These are phyloP conservation scores for Xylariaceae sp. DNA, from an alignment of 2,329 filamentous ascomycete species.

Conservation along the genomic window DNA sequence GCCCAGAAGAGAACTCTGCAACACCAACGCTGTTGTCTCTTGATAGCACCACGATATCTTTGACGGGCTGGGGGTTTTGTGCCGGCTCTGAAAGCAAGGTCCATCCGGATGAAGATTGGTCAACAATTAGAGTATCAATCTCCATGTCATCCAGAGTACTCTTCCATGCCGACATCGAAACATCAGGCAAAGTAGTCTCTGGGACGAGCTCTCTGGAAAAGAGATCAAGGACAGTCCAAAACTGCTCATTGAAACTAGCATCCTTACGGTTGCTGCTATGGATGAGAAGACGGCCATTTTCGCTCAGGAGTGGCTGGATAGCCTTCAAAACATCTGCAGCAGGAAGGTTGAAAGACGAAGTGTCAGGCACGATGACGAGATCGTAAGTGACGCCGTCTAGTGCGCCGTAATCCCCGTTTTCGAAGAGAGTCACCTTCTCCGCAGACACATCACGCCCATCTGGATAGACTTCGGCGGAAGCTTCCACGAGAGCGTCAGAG, in stretches of 20 bases:
- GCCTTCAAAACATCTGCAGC: slow-evolving; percentile 15
- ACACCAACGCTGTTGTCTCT: slow-evolving; percentile 10
- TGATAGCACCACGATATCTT: slow-evolving; percentile 21
- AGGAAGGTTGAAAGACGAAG: slow-evolving; percentile 15
- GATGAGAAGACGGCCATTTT: slow-evolving; percentile 19
- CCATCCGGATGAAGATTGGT: slow-evolving; percentile 19
- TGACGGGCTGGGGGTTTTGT: slow-evolving; percentile 6
- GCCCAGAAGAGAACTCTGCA: slow-evolving; percentile 18
- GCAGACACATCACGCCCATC: slow-evolving; percentile 18
- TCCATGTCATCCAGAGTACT: background rate
- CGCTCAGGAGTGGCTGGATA: slow-evolving; percentile 13
- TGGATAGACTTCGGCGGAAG: slow-evolving; percentile 7
- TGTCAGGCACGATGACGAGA: slow-evolving; percentile 17
- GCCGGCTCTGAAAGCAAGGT: slow-evolving; percentile 17
- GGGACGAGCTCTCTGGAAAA: slow-evolving; percentile 1
- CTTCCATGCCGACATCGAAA: slow-evolving; percentile 6
- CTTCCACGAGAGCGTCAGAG: slow-evolving; percentile 19
- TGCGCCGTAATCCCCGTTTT: slow-evolving; percentile 12
- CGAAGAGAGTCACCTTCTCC: slow-evolving; percentile 16
- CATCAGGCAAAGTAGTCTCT: background rate
- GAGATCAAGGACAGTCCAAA: slow-evolving; percentile 10
- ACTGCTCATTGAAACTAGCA: slow-evolving; percentile 4
- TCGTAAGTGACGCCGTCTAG: slow-evolving; percentile 18
- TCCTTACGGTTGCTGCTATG: background rate
- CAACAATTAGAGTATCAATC: slow-evolving; percentile 1